A percentile compares a stretch with the other conserved stretches of the same genome.
Conservation (phyloP, 2,329 filamentous ascomycete genomes). For the Phaeomoniella chlamydospora region DNA sequence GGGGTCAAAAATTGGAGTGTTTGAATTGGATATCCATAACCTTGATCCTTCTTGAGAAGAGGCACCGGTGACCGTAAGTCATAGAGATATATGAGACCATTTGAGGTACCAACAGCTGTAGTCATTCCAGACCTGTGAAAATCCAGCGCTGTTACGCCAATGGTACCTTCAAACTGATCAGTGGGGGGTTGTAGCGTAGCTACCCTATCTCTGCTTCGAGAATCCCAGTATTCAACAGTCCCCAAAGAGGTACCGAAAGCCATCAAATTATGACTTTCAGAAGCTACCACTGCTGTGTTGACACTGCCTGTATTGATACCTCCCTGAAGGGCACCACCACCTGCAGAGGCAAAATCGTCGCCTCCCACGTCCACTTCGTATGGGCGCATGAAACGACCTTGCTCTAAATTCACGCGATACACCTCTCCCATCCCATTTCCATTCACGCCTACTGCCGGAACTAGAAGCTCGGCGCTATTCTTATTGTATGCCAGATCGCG, state of each 20-base stretch:
- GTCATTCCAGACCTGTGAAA: slow-evolving; percentile 76
- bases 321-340: slow-evolving; percentile 67
- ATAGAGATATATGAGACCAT: slow-evolving; percentile 77
- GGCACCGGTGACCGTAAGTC: slow-evolving; percentile 81
- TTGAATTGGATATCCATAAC: slow-evolving; percentile 84
- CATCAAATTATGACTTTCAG: slow-evolving; percentile 75
- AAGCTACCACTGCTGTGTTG: slow-evolving; percentile 74
- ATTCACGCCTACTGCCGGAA: slow-evolving; percentile 80
- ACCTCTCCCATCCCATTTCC: slow-evolving; percentile 79
- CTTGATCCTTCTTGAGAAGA: slow-evolving; percentile 83
- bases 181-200: slow-evolving; percentile 53
- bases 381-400: slow-evolving; percentile 85
- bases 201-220: slow-evolving; percentile 66
- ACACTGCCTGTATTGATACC: slow-evolving; percentile 75
- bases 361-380: slow-evolving; percentile 84
- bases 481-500: slow-evolving; percentile 77
- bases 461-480: slow-evolving; percentile 66
- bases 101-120: slow-evolving; percentile 74
- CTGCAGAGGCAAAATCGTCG: slow-evolving; percentile 54
- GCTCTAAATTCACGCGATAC: slow-evolving; percentile 79
- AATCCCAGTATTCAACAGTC: slow-evolving; percentile 96
- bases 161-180: slow-evolving; percentile 23
- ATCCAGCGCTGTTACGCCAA: slow-evolving; percentile 72
- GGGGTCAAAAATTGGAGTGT: slow-evolving; percentile 55
- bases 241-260: slow-evolving; percentile 90